Evolutionary conservation across 352 stramenopile species (phyloP).

Genomic region (Detonula confervacea): DNA sequence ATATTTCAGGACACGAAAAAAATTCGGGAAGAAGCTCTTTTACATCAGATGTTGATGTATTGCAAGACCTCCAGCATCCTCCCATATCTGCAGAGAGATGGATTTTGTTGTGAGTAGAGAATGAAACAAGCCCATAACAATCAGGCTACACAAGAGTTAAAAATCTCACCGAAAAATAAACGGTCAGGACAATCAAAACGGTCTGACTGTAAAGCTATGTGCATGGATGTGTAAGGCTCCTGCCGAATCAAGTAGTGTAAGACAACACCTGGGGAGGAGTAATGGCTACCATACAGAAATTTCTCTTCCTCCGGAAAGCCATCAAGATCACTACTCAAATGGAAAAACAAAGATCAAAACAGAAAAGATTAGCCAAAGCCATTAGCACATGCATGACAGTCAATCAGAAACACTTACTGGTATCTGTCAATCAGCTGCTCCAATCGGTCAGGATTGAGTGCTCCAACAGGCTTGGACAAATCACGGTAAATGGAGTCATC

Average conservation of each 20-base stretch:
- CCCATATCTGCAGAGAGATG: constrained; percentile 36
- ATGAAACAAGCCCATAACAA: constrained; percentile 83
- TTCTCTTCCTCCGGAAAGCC: constrained; percentile 86
- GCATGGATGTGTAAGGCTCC: constrained; percentile 96
- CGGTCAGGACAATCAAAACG: constrained; percentile 98
- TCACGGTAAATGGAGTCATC: constrained; percentile 91
- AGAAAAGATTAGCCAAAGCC: not conserved
- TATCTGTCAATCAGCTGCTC: constrained; percentile 94
- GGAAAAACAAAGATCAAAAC: not conserved
- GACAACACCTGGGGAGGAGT: constrained; percentile 95
- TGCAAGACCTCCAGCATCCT: constrained; percentile 56
- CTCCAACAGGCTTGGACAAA: constrained; percentile 96
- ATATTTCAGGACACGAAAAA: constrained; percentile 92
- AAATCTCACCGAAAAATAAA: constrained; percentile 93
- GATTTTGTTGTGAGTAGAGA: constrained; percentile 14
- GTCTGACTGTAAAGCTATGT: constrained; percentile 93
- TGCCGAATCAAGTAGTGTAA: constrained; percentile 96
- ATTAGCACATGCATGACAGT: constrained; percentile 3
- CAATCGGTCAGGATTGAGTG: constrained; percentile 92
- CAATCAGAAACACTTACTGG: constrained; percentile 61
- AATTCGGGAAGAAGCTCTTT: constrained; percentile 99
- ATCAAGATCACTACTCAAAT: constrained; percentile 75
- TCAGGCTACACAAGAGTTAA: constrained; percentile 16
- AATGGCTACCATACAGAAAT: constrained; percentile 94
- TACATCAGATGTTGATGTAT: constrained; percentile 91